These are phyloP conservation scores for Spatholobus suberectus DNA, from an alignment of 306 rosid genomes.

Conservation along the genomic window DNA sequence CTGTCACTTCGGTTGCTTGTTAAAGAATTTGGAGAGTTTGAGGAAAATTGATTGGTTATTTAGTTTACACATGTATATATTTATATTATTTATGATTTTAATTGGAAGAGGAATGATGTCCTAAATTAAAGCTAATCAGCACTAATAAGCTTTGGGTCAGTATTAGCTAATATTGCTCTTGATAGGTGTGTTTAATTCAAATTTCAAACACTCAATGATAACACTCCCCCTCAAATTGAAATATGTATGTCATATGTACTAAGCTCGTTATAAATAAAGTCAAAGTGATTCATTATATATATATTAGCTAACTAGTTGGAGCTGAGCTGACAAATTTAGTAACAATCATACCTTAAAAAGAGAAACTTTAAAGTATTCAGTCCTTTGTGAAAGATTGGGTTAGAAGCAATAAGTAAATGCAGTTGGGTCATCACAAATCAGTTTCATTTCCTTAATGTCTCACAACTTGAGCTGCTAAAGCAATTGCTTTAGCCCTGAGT, in stretches of 20 bases:
- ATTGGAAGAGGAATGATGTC: slow-evolving; percentile 9
- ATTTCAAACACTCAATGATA: not conserved
- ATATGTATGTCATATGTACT: not conserved
- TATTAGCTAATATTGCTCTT: not conserved
- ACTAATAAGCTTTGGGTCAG: not conserved
- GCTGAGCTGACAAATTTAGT: not conserved
- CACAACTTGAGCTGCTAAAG: not conserved
- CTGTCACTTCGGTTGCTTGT: slow-evolving; percentile 18
- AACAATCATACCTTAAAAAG: not conserved
- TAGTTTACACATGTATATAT: not conserved
- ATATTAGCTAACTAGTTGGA: not conserved
- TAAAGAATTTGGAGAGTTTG: slow-evolving; percentile 13
- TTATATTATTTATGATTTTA: not conserved
- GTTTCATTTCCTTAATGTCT: not conserved
- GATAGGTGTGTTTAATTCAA: not conserved
- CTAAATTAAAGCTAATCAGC: slow-evolving; percentile 18
- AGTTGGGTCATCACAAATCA: not conserved
- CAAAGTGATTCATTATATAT: not conserved
- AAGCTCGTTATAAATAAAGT: not conserved
- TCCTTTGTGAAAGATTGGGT: not conserved
- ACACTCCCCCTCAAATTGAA: not conserved
- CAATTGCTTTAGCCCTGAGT: not conserved
- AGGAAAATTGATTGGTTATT: slow-evolving; percentile 3
- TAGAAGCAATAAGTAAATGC: not conserved
- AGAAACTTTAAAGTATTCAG: not conserved